Base-by-base conservation (phyloP, 23 red algal genomes). In the Porphyridium purpureum region DNA sequence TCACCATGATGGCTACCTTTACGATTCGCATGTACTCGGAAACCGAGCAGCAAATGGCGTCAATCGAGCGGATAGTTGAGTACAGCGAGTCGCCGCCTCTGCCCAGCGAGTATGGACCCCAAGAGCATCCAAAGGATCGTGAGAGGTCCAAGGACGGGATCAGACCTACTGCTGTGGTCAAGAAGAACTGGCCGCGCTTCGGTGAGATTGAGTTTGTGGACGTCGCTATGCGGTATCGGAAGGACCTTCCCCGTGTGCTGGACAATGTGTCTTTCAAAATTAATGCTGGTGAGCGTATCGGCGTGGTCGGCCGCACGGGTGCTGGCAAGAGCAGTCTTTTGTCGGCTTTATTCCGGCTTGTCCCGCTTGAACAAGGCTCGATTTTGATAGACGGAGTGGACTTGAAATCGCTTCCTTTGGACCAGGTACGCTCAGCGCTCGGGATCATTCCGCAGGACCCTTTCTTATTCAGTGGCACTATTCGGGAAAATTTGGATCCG, bases 401-500 rank as follows among this genome's bases (percentile, higher is more conserved):
- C 36, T 75, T 83, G 40, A 35, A 54, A 1, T 34, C 29, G n/a
- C 40, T 93, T 55, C 58, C 55, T 19, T 54, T 93, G 20, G 49
- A 54, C 42, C 52, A 74, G 15, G 38, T 93, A 14, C 71, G 86
- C 31, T 77, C 71, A 1, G 29, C 64, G n/a, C 48, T 93, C 42
- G 51, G 62, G 2, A 71, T 93, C 35, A 70, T 93, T 47, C 75
- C 86, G 35, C 86, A 93, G 53, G 86, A 81, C 17, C 75, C 86
- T 5, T 46, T 93, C 27, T 69, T 78, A 22, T 93, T 93, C 58
- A 70, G 64, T 0, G 75, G 75, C 22, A 82, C 74, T 5, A 62
- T 93, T 40, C 74, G 86, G 7, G 62, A 65, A 21, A 93, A 93
- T 48, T 60, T 93, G 8, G 86, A 93, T 44, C 78, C 79, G 71